phyloP scores from a whole-genome alignment of 192 early-diverging fungal genomes.

The Pilobolus umbonatus region DNA sequence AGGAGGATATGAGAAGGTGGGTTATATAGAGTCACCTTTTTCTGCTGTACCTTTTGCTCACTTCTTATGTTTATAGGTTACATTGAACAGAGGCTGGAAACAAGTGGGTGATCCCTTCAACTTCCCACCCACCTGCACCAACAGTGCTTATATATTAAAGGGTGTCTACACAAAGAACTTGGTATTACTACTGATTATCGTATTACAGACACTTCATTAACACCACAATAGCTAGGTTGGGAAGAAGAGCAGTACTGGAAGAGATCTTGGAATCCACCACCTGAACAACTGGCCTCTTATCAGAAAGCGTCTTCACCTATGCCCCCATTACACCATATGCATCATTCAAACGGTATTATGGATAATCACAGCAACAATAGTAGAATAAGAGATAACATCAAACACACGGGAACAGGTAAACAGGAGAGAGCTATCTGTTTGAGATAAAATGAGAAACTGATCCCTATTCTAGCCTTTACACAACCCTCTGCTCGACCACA shows the following conservation, averaged over 20 bases:
- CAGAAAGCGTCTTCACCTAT: constrained; percentile 25
- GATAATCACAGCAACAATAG: too few relatives aligned
- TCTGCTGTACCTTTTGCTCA: background rate
- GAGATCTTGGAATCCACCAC: constrained; percentile 26
- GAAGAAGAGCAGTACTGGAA: constrained; percentile 33
- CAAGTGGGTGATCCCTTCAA: constrained; percentile 67
- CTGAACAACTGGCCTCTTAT: constrained; percentile 22
- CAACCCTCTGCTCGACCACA: constrained; percentile 3
- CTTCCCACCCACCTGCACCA: constrained; percentile 79
- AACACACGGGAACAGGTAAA: constrained; percentile 31
- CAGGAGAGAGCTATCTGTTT: too few relatives aligned
- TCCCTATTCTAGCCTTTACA: background rate
- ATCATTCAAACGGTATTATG: too few relatives aligned
- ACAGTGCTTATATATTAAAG: constrained; percentile 76
- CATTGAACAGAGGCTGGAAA: constrained; percentile 69
- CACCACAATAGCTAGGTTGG: constrained; percentile 17
- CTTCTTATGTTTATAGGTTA: constrained; percentile 40
- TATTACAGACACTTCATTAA: constrained; percentile 5
- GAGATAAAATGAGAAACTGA: background rate
- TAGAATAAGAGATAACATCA: constrained; percentile 19
- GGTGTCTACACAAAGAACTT: constrained; percentile 66
- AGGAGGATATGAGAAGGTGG: constrained; percentile 69
- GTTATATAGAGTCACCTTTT: background rate
- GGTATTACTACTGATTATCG: constrained; percentile 32
- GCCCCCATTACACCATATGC: constrained; percentile 10